phyloP scores from a whole-genome alignment of 1,284 basidiomycete genomes.

The Apiotrichum brassicae region DNA sequence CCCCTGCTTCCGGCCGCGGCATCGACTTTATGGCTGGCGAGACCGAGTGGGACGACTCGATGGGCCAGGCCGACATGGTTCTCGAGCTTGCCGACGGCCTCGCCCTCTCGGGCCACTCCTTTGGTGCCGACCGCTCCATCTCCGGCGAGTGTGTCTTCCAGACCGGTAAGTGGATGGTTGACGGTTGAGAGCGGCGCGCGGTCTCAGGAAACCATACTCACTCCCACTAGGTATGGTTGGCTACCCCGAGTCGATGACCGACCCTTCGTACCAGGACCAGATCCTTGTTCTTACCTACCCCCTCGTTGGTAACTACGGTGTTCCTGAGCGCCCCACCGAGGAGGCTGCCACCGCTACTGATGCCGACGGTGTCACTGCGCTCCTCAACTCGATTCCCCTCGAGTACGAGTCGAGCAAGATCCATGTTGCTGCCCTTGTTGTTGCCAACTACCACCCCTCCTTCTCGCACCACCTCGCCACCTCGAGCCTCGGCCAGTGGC shows the following conservation, averaged over 20 bases:
- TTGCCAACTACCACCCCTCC: constrained; percentile 90
- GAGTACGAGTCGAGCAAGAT: constrained; percentile 94
- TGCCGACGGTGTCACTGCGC: constrained; percentile 38
- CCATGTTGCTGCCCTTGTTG: constrained; percentile 84
- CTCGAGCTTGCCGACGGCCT: constrained; percentile 90
- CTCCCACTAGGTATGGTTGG: constrained; percentile 82
- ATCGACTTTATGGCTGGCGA: constrained; percentile 41
- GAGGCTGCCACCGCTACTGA: constrained; percentile 35
- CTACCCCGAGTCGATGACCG: constrained; percentile 96
- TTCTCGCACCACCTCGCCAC: constrained; percentile 92
- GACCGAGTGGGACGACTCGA: constrained; percentile 37
- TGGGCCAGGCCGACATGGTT: constrained; percentile 53
- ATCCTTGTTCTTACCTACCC: constrained; percentile 98
- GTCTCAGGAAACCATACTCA: no score
- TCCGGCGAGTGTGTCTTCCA: constrained; percentile 99
- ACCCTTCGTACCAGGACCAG: constrained; percentile 97
- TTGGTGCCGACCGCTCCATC: constrained; percentile 89
- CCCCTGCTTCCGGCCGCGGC: constrained; percentile 42
- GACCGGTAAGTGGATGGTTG: constrained; percentile 65
- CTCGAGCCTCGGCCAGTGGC: constrained; percentile 84
- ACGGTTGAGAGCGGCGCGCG: neutral
- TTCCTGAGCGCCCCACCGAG: constrained; percentile 66
- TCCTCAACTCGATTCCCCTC: constrained; percentile 59
- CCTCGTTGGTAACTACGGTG: constrained; percentile 95
- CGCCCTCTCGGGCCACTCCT: constrained; percentile 81